These are phyloP conservation scores for Simmondsia chinensis DNA, from an alignment of 148 eudicot species.

Conservation along the genomic window DNA sequence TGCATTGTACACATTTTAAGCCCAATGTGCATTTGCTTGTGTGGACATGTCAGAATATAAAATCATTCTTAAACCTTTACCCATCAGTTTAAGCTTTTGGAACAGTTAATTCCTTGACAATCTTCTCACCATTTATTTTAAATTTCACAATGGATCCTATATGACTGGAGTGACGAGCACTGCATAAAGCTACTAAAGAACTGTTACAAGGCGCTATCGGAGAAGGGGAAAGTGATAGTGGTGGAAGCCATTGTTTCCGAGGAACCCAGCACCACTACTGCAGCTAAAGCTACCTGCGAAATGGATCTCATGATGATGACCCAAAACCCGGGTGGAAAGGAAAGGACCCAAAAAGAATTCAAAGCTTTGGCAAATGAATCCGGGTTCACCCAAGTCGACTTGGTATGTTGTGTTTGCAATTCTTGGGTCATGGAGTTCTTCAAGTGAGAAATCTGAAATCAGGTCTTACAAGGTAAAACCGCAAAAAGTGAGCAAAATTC, in stretches of 20 bases:
- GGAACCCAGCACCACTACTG: constrained; percentile 14
- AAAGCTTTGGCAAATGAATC: constrained; percentile 18
- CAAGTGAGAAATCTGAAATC: too few species aligned
- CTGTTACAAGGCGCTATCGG: constrained; percentile 25
- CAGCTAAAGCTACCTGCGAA: constrained; percentile 9
- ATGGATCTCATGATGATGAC: constrained; percentile 21
- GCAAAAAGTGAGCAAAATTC: too few species aligned
- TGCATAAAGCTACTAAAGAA: constrained; percentile 32
- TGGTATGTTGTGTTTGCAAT: constrained; percentile 9
- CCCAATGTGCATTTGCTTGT: too few species aligned
- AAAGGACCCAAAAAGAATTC: constrained; percentile 18
- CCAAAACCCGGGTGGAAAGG: constrained; percentile 22
- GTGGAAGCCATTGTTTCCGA: constrained; percentile 15
- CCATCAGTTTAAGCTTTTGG: too few species aligned
- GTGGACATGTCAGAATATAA: too few species aligned
- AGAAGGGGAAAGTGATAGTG: constrained; percentile 29
- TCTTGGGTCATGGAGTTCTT: constrained; percentile 34
- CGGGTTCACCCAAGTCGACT: constrained; percentile 15
- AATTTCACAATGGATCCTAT: constrained; percentile 26
- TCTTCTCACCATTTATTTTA: constrained; percentile 4
- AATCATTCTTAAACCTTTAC: too few species aligned
- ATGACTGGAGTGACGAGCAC: constrained; percentile 36
- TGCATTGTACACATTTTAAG: too few species aligned
- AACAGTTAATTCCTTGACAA: too few species aligned
- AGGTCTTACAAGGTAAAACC: too few species aligned